Percentiles rank a stretch among this genome's conserved stretches.
These are phyloP conservation scores for Sporisorium scitamineum DNA, from an alignment of 1,284 basidiomycete species.

Conservation along the genomic window DNA sequence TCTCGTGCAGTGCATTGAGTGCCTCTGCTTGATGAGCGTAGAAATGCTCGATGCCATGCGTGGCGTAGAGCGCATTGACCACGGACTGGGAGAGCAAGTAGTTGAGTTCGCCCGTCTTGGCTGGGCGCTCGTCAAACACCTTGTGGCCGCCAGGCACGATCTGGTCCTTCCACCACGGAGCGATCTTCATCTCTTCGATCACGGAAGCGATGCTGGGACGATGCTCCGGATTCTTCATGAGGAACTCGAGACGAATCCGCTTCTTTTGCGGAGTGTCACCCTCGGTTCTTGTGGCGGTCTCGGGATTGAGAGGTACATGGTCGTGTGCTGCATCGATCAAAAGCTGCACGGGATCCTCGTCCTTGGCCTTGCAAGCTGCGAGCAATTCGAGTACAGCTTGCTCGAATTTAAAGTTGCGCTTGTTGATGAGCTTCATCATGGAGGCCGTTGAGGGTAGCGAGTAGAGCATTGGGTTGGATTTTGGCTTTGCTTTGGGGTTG, in stretches of 20 bases:
- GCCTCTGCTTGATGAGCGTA: conserved; percentile 85
- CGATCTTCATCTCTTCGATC: conserved; percentile 57
- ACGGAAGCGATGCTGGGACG: conserved; percentile 55
- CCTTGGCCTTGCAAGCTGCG: conserved; percentile 57
- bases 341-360: conserved; percentile 63
- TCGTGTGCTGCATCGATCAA: conserved; percentile 60
- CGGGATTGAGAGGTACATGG: conserved; percentile 62
- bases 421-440: conserved; percentile 65
- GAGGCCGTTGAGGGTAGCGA: conserved; percentile 52
- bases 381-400: conserved; percentile 65
- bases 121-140: conserved; percentile 53
- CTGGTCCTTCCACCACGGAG: conserved; percentile 67
- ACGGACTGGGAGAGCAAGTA: conserved; percentile 71
- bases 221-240: conserved; percentile 58
- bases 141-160: conserved; percentile 66
- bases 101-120: conserved; percentile 50
- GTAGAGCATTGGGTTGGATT: conserved; percentile 43
- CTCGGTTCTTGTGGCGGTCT: conserved; percentile 33
- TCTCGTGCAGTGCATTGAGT: conserved; percentile 76
- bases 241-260: conserved; percentile 59
- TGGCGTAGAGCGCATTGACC: conserved; percentile 74
- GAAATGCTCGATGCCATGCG: conserved; percentile 77
- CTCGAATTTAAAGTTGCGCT: conserved; percentile 65
- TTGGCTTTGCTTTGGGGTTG: conserved; percentile 20
- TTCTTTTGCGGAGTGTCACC: conserved; percentile 60